These are phyloP conservation scores for Micractinium sp. DNA, from an alignment of 139 green algal genomes.

Conservation along the genomic window DNA sequence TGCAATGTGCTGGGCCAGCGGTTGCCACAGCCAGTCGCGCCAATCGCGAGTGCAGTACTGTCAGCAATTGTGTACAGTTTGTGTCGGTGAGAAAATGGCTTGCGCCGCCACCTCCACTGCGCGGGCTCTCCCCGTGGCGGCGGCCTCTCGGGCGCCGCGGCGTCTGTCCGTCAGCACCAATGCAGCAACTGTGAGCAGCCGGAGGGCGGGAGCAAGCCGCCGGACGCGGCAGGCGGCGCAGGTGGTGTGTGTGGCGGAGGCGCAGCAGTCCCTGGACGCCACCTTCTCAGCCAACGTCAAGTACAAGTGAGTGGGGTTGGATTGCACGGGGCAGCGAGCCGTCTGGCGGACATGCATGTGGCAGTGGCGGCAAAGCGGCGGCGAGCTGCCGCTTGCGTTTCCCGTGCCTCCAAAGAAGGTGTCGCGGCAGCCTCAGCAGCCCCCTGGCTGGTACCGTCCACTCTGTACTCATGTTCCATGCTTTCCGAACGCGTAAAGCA, in stretches of 20 bases:
- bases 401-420: no score
- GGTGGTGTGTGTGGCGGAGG: conserved; percentile 20
- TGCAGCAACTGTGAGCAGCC: neutral
- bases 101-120: no score
- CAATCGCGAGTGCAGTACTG: neutral
- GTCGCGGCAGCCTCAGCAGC: neutral
- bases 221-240: neutral
- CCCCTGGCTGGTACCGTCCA: neutral
- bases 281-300: conserved; percentile 3
- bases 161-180: neutral
- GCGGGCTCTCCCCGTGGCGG: neutral
- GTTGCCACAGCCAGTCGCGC: neutral
- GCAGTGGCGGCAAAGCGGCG: neutral
- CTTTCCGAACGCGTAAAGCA: neutral
- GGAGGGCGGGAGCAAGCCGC: neutral
- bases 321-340: neutral
- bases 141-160: neutral
- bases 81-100: no score
- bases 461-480: no score
- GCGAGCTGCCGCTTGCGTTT: neutral
- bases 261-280: conserved; percentile 14
- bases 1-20: neutral
- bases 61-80: neutral
- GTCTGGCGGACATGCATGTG: neutral
- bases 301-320: conserved; percentile 14